A percentile compares a stretch with the other conserved stretches of the same genome.
Evolutionary conservation across 179 eudicot species (phyloP).

Genomic region (Sideroxylon spinosum): DNA sequence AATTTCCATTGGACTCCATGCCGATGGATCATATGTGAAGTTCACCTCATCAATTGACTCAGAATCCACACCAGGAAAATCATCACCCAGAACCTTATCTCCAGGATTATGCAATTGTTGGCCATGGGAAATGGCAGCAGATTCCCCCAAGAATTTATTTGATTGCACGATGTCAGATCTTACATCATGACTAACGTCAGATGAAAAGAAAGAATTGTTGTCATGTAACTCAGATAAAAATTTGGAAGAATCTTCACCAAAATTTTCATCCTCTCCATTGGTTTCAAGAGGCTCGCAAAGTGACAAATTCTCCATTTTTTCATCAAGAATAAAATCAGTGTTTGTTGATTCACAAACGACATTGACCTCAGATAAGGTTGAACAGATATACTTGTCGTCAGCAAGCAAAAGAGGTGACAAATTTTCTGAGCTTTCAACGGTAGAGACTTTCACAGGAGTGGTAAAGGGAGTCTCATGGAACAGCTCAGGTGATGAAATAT

Average conservation of each 20-base stretch:
- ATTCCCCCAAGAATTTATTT: not conserved
- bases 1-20: conserved; percentile 85
- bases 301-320: conserved; percentile 33
- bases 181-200: conserved; percentile 24
- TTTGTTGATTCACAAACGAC: conserved; percentile 15
- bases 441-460: conserved; percentile 7
- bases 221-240: conserved; percentile 42
- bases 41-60: conserved; percentile 28
- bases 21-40: conserved; percentile 46
- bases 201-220: conserved; percentile 22
- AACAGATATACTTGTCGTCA: conserved; percentile 7
- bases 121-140: not conserved
- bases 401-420: conserved; percentile 16
- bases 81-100: conserved; percentile 26
- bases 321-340: conserved; percentile 24
- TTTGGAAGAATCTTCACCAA: conserved; percentile 38
- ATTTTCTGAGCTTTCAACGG: conserved; percentile 4
- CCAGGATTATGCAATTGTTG: conserved; percentile 18
- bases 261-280: conserved; percentile 25
- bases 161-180: conserved; percentile 18
- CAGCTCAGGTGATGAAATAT: conserved; percentile 13
- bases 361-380: conserved; percentile 15
- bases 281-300: conserved; percentile 30
- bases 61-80: conserved; percentile 18
- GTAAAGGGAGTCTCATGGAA: conserved; percentile 1